Conservation (phyloP, 2,329 filamentous ascomycete genomes). For the Fusarium protoensiforme region DNA sequence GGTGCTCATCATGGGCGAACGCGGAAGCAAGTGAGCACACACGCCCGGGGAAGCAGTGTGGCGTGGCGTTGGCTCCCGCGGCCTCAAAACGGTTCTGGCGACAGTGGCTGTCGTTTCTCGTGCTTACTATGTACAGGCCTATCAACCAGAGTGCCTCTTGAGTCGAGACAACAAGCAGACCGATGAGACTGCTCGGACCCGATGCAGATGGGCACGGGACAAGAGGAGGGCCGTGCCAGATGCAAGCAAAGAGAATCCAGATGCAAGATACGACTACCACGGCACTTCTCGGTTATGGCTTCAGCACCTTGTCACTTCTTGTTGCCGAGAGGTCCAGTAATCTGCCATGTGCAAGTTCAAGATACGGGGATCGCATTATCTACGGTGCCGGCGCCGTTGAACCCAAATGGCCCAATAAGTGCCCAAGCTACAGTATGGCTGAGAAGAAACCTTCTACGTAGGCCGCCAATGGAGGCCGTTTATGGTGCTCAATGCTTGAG, state of each 20-base stretch:
- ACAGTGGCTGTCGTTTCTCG: not conserved
- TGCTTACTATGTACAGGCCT: no score
- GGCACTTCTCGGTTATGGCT: conserved; percentile 11
- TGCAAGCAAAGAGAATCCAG: not conserved
- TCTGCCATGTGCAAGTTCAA: not conserved
- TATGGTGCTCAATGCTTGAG: conserved; percentile 1
- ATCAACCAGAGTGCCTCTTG: not conserved
- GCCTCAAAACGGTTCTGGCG: not conserved
- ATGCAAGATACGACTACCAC: not conserved
- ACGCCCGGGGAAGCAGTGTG: not conserved
- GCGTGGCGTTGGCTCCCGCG: not conserved
- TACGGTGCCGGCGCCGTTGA: conserved; percentile 1
- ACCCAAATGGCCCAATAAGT: not conserved
- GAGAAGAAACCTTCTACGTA: conserved; percentile 5
- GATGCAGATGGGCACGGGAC: conserved; percentile 2
- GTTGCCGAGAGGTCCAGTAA: not conserved
- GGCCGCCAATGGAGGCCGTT: conserved; percentile 13
- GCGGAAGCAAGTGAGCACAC: not conserved
- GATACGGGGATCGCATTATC: conserved; percentile 10
- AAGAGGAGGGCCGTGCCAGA: conserved; percentile 21
- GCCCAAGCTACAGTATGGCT: not conserved
- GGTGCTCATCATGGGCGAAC: not conserved
- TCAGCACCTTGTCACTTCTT: not conserved
- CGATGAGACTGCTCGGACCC: not conserved
- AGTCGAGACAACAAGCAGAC: not conserved